Evolutionary conservation across 2,329 filamentous ascomycete species (phyloP), one percentile per base, ranked within the genome.

Genomic region (Plenodomus biglobosus): DNA sequence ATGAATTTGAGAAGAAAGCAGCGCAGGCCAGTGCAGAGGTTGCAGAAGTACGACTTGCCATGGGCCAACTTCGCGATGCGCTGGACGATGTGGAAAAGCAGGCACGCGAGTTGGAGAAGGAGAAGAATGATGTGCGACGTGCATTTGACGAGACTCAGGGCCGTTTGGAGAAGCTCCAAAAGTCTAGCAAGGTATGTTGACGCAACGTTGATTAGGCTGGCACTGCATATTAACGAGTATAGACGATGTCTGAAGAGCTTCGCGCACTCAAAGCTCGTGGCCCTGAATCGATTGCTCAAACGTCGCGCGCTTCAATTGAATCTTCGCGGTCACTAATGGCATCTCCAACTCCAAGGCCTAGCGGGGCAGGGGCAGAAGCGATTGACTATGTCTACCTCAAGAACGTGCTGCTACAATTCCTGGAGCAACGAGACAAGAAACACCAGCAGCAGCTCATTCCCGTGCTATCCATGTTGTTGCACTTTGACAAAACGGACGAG

Each of bases 51-150:
- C 85, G 87, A 22, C 76, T 82, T 6, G 88, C 91, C 0, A 90
- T 95, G 75, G 79, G 83, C 6, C 86, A 89, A 58, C 78, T 99
- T 24, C 85, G 88, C 1, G 81, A 89, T 49, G 85, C 91, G 0
- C 78, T 99, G 1, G 92, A 97, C 59, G 88, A 90, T 40, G 92
- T 88, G 30, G 94, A 99, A 73, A 85, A 82, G 66, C 89, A 95
- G 71, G 84, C 88, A 0, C 82, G 85, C 22, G 88, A 94, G n/a
- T 78, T 88, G 4, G 92, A 96, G 71, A 89, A 85, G 73, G 89
- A 95, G 65, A 88, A 86, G 56, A 75, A 78, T 0, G 91, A 96
- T 51, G 75, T 95, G 42, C 82, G 88, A 38, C 83, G 84, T 36
- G 79, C 87, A 24, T 80, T 95, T 2, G 90, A 96, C 59, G 92